Conservation (phyloP, 176 grass and related monocot genomes). For the Paspalum notatum region DNA sequence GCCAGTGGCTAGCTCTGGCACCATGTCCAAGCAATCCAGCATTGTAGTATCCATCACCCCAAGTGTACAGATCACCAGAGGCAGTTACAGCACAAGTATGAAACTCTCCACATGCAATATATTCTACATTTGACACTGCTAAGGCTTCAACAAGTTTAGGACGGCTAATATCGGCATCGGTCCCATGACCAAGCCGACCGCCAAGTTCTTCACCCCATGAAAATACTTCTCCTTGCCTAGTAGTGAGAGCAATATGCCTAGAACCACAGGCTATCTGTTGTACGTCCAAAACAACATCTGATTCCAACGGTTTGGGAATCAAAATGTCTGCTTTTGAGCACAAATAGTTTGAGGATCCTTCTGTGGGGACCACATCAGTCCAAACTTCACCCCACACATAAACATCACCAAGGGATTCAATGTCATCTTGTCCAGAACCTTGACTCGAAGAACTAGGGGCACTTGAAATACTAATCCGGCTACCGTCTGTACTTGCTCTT, state of each 20-base stretch:
- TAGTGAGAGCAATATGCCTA: constrained; percentile 78
- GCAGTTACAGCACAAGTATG: constrained; percentile 78
- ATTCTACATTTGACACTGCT: constrained; percentile 71
- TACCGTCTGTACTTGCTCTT: constrained; percentile 74
- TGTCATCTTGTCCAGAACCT: constrained; percentile 75
- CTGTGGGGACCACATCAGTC: constrained; percentile 57
- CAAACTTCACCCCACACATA: constrained; percentile 96
- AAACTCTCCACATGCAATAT: constrained; percentile 81
- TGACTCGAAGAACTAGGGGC: constrained; percentile 76
- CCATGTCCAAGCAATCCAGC: constrained; percentile 78
- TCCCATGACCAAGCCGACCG: constrained; percentile 73
- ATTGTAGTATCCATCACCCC: constrained; percentile 83
- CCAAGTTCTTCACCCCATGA: constrained; percentile 89
- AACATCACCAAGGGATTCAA: constrained; percentile 91
- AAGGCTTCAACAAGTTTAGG: constrained; percentile 83
- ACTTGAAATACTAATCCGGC: constrained; percentile 82
- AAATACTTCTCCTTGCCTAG: constrained; percentile 86
- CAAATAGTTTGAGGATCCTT: constrained; percentile 46
- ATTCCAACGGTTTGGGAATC: constrained; percentile 80
- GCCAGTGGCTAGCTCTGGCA: constrained; percentile 56
- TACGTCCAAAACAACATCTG: constrained; percentile 89
- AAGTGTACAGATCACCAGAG: constrained; percentile 76
- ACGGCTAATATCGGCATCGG: constrained; percentile 58
- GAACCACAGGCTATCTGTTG: constrained; percentile 77
- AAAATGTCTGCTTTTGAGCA: constrained; percentile 65